Evolutionary conservation across 139 green algal genomes (phyloP), one percentile per base, ranked within the genome.

Genomic region (Choricystis sp.): DNA sequence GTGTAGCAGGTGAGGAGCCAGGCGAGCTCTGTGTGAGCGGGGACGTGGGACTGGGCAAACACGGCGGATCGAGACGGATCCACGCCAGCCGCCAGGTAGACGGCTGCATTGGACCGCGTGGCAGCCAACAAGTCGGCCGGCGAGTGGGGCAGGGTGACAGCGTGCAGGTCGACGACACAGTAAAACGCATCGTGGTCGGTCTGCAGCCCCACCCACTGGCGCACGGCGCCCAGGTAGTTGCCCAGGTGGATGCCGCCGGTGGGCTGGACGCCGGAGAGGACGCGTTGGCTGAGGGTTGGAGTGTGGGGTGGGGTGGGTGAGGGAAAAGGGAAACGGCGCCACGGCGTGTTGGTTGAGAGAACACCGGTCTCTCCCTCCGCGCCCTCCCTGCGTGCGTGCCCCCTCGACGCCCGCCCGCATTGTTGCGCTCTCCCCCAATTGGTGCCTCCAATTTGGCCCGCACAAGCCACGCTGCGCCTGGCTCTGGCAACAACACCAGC

Each of bases 221-320:
- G 81, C 57, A 99, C 94, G 24, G 93, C 93, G 5, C 93, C 93
- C 58, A 98, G 64, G 71, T 99, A 99, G 75, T 99, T 99, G 20
- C 93, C 93, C 59, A 99, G 66, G 69, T 97, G 92, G 21, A 97
- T 73, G 31, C 74, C 83, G 14, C 93, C 93, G 19, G 93, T 99
- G 3, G 93, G 93, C 78, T 99, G 93, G 29, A 97, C 91, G 4
- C 93, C 93, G 3, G 81, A 94, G 16, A 99, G 74, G 19, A 98
- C 80, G 19, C 93, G 81, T 66, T 89, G 40, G 40, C 40, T 52
- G 40, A 16, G 40, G 40, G n/a, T n/a, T n/a, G n/a, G n/a, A n/a
- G n/a, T n/a, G n/a, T n/a, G n/a, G n/a, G n/a, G n/a, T n/a, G n/a
- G n/a, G n/a, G n/a, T n/a, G n/a, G n/a, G n/a, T n/a, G n/a, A n/a